Conservation (phyloP, 2,329 filamentous ascomycete species). For the Blastomyces percursus region DNA sequence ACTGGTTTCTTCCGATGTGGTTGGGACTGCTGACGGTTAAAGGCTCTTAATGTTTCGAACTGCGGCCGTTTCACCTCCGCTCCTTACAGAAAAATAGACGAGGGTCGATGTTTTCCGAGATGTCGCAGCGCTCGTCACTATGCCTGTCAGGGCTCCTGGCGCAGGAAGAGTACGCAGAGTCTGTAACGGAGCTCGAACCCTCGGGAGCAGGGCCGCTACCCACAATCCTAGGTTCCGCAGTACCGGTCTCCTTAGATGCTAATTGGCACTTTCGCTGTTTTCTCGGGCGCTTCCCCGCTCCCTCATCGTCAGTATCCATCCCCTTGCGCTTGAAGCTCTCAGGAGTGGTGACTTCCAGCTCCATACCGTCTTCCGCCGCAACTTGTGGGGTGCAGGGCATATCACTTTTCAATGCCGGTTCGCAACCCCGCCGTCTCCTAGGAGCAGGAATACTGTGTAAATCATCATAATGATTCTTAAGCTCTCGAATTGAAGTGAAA, state of each 20-base stretch:
- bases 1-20: too few relatives aligned
- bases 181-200: too few relatives aligned
- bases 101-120: too few relatives aligned
- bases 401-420: background rate
- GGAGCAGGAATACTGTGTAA: constrained; percentile 1
- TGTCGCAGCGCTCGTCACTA: too few relatives aligned
- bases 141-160: too few relatives aligned
- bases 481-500: background rate
- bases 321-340: background rate
- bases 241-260: background rate
- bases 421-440: background rate
- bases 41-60: too few relatives aligned
- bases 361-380: background rate
- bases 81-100: too few relatives aligned
- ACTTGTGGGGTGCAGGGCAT: background rate
- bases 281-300: background rate
- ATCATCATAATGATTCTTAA: constrained; percentile 2
- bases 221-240: background rate
- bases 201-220: background rate
- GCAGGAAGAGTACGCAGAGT: too few relatives aligned
- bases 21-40: too few relatives aligned
- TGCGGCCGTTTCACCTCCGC: too few relatives aligned
- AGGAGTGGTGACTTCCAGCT: constrained; percentile 1
- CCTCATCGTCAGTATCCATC: background rate
- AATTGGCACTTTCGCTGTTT: background rate